Evolutionary conservation across 768 basidiomycete species (phyloP).

Genomic region (Tephrocybe sp.): DNA sequence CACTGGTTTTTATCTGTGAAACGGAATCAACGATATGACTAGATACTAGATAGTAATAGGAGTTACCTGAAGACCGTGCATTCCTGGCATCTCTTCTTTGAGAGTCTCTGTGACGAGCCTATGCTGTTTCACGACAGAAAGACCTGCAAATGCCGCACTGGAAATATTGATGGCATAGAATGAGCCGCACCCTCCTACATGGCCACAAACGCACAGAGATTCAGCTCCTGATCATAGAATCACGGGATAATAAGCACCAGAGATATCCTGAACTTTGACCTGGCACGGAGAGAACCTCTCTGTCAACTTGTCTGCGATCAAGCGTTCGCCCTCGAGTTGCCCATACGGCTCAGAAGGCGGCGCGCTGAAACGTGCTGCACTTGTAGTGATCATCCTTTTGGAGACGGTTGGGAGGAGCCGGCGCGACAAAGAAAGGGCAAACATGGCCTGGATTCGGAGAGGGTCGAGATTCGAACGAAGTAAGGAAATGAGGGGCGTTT

Average conservation of each 20-base stretch:
- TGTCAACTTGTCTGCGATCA: constrained; percentile 71
- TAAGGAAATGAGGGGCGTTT: constrained; percentile 5
- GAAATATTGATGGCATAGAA: constrained; percentile 94
- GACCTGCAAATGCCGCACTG: constrained; percentile 81
- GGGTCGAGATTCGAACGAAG: neutral
- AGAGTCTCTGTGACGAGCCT: constrained; percentile 82
- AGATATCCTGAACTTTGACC: constrained; percentile 91
- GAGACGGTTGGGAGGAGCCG: constrained; percentile 28
- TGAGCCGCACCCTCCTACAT: constrained; percentile 89
- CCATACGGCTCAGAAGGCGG: constrained; percentile 16
- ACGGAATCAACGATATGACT: neutral
- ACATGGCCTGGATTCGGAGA: constrained; percentile 19
- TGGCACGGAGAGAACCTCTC: constrained; percentile 77
- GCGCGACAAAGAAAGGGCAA: constrained; percentile 30
- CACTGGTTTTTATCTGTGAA: constrained; percentile 15
- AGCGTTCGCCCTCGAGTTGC: constrained; percentile 58
- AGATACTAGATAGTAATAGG: too few relatives aligned
- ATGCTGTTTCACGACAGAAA: constrained; percentile 92
- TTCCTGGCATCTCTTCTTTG: constrained; percentile 86
- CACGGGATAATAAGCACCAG: constrained; percentile 50
- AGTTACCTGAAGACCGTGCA: constrained; percentile 91
- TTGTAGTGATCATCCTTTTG: constrained; percentile 30
- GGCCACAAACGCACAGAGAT: neutral
- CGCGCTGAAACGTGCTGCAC: constrained; percentile 18
- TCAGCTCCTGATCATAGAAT: neutral